Percentiles rank a stretch among this genome's conserved stretches.
phyloP scores from a whole-genome alignment of 2,329 filamentous ascomycete genomes.

The Macrophomina tecta region DNA sequence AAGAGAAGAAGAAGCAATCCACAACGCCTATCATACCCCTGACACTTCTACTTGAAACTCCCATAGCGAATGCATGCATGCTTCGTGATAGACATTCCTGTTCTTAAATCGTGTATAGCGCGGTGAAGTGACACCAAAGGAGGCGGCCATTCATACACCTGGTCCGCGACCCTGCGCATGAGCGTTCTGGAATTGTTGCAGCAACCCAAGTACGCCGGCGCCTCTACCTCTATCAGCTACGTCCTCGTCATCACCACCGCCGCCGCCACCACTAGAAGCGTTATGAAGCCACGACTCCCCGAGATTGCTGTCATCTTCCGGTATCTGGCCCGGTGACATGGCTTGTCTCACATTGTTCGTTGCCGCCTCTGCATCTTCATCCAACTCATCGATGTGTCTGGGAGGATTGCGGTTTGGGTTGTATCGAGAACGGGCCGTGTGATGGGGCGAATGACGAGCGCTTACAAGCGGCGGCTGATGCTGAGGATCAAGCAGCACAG shows the following conservation, averaged over 20 bases:
- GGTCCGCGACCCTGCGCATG: conserved; percentile 57
- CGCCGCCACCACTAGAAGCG: conserved; percentile 50
- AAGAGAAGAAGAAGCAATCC: too few species aligned
- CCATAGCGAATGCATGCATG: background rate
- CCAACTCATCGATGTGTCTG: conserved; percentile 31
- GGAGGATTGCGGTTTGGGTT: conserved; percentile 36
- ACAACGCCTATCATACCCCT: background rate
- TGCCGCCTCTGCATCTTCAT: conserved; percentile 27
- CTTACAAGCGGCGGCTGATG: conserved; percentile 68
- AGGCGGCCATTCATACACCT: conserved; percentile 32
- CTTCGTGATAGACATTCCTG: background rate
- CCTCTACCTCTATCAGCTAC: conserved; percentile 47
- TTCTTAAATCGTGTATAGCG: too few species aligned
- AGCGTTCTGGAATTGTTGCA: conserved; percentile 71
- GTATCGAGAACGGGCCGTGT: conserved; percentile 58
- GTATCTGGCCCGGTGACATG: conserved; percentile 50
- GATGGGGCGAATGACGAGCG: conserved; percentile 51
- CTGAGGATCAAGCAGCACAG: conserved; percentile 75
- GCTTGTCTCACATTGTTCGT: conserved; percentile 15
- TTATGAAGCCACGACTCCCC: conserved; percentile 63
- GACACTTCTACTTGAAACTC: background rate
- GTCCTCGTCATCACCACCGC: conserved; percentile 53
- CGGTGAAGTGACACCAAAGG: too few species aligned
- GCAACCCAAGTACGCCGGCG: conserved; percentile 67
- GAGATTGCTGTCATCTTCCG: conserved; percentile 64